phyloP scores from a whole-genome alignment of 1,284 basidiomycete genomes.

The Rugosomyces carneus region DNA sequence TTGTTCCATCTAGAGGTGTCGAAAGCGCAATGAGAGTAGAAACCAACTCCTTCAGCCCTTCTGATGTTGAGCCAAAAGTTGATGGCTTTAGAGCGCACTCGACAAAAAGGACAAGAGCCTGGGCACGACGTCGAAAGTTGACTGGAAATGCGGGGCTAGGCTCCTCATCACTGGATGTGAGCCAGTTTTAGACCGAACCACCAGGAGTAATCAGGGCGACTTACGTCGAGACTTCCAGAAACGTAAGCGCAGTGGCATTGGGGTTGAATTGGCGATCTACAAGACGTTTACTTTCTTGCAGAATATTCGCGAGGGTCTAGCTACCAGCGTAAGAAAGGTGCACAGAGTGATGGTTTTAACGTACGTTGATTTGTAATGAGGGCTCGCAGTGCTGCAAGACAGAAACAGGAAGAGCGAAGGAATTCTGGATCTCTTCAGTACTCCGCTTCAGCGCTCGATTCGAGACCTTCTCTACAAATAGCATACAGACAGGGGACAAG shows the following conservation, averaged over 20 bases:
- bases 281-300: constrained; percentile 63
- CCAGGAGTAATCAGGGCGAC: constrained; percentile 17
- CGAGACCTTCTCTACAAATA: constrained; percentile 77
- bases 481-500: constrained; percentile 79
- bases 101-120: constrained; percentile 59
- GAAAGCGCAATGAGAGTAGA: constrained; percentile 39
- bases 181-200: not conserved
- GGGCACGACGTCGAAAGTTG: constrained; percentile 52
- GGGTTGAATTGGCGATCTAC: constrained; percentile 39
- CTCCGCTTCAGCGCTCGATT: constrained; percentile 68
- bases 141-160: constrained; percentile 37
- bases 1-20: constrained; percentile 26
- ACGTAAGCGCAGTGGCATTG: constrained; percentile 35
- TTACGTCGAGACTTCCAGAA: constrained; percentile 54
- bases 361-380: constrained; percentile 51
- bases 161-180: constrained; percentile 44
- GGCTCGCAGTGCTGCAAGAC: constrained; percentile 56
- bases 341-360: constrained; percentile 20
- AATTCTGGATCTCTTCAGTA: constrained; percentile 49
- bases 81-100: constrained; percentile 37
- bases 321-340: constrained; percentile 16
- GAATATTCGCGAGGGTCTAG: constrained; percentile 61
- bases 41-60: constrained; percentile 35
- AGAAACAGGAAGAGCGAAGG: constrained; percentile 62
- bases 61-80: constrained; percentile 18